Base-by-base conservation (phyloP, 2,329 filamentous ascomycete genomes). In the Sarocladium strictum region DNA sequence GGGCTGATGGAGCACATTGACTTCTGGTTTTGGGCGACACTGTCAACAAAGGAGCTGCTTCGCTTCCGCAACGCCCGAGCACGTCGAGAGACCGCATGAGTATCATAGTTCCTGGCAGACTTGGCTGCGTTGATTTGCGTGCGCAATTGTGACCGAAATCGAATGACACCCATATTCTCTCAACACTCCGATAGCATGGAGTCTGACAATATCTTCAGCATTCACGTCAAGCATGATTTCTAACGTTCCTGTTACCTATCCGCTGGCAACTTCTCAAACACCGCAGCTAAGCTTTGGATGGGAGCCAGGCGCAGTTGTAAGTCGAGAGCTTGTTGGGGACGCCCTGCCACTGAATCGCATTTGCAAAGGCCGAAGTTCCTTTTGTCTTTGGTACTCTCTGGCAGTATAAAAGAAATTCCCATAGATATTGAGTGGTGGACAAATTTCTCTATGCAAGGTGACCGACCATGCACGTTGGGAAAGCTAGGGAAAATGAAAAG, bases 221-320 rank as follows among this genome's bases (percentile, higher is more conserved):
- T 47, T 7, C 43, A 15, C 9, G 24, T 29, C 43, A 47, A 47
- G 24, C 43, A 47, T 14, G 52, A 37, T 29, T 15, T 5, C 35
- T 23, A 43, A 73, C 70, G 0, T 73, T 72, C 56, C 66, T n/a
- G 71, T 19, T 74, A 73, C 57, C 65, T 71, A 52, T 73, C 73
- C 47, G 64, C 65, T 6, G 71, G 71, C 4, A 73, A 72, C 55
- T 74, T 69, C 54, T 64, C 63, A 17, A 71, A 69, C 53, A 56
- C 74, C 14, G 69, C 68, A 6, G 70, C 71, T 24, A 64, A 68
- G 24, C 51, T 60, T 2, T 73, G 67, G 70, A 65, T 72, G 59
- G 71, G 71, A 1, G 69, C 71, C 24, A 59, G 58, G 3, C 62
- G 65, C 54, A 63, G 63, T 33, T 58, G 62, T 65, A 55, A 43